Evolutionary conservation across 345 rosid species (phyloP).

Genomic region (Excoecaria cochinchinensis): DNA sequence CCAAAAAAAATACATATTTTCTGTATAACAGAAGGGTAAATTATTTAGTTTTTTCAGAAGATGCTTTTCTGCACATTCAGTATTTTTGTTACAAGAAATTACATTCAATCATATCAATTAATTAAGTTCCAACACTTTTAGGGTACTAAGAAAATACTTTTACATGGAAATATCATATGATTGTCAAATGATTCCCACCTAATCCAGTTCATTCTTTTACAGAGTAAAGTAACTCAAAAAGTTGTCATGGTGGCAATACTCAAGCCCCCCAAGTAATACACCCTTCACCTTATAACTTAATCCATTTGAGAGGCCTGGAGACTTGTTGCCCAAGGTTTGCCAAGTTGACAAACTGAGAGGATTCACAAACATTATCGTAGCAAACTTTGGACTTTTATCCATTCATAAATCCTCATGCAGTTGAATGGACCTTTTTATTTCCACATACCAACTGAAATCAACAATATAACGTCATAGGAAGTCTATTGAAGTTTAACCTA

Average conservation of each 20-base stretch:
- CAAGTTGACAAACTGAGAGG: not conserved
- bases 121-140: not conserved
- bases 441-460: not conserved
- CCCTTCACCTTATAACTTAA: not conserved
- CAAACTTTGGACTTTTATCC: not conserved
- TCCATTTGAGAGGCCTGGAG: not conserved
- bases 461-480: not conserved
- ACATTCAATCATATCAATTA: not conserved
- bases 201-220: not conserved
- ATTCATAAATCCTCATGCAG: not conserved
- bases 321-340: not conserved
- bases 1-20: not conserved
- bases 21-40: not conserved
- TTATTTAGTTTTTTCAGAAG: not conserved
- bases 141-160: not conserved
- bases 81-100: not conserved
- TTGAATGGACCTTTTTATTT: not conserved
- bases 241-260: not conserved
- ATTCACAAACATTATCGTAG: not conserved
- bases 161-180: not conserved
- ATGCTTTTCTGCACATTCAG: not conserved
- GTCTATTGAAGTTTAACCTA: not conserved
- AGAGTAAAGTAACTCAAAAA: not conserved
- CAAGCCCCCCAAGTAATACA: not conserved
- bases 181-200: not conserved